Conservation (phyloP, 1,284 basidiomycete genomes). For the Amylostereum areolatum region DNA sequence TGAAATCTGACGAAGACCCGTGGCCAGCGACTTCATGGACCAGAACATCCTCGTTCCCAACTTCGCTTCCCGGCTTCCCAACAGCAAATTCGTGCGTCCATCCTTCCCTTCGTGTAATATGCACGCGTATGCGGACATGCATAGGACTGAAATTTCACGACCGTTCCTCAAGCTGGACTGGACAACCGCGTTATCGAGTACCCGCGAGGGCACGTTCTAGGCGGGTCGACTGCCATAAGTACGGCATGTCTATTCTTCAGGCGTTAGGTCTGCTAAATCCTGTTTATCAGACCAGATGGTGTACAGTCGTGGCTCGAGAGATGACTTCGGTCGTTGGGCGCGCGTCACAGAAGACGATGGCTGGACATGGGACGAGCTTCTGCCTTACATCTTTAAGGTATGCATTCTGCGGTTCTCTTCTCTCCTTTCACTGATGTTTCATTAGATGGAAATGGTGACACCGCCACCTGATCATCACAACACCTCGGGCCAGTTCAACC, state of each 20-base stretch:
- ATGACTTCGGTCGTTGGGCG: constrained; percentile 30
- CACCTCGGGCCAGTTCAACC: neutral
- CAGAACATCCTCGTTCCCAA: neutral
- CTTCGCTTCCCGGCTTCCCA: neutral
- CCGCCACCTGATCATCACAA: neutral
- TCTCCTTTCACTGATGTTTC: neutral
- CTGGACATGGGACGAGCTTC: constrained; percentile 31
- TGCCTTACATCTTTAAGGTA: constrained; percentile 27
- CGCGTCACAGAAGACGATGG: constrained; percentile 26
- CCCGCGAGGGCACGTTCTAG: constrained; percentile 22
- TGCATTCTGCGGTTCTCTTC: neutral
- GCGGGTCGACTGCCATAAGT: constrained; percentile 26
- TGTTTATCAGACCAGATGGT: constrained; percentile 23
- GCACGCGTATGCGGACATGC: neutral
- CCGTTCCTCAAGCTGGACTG: constrained; percentile 11
- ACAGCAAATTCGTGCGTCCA: neutral
- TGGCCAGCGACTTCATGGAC: neutral
- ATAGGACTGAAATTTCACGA: neutral
- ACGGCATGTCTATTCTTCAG: constrained; percentile 8
- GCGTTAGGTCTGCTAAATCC: neutral
- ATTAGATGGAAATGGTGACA: neutral
- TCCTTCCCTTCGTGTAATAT: neutral
- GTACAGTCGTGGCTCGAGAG: constrained; percentile 30
- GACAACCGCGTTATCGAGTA: constrained; percentile 19
- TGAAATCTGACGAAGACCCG: neutral